Evolutionary conservation across 148 eudicot genomes (phyloP).

Genomic region (Agrostemma githago): DNA sequence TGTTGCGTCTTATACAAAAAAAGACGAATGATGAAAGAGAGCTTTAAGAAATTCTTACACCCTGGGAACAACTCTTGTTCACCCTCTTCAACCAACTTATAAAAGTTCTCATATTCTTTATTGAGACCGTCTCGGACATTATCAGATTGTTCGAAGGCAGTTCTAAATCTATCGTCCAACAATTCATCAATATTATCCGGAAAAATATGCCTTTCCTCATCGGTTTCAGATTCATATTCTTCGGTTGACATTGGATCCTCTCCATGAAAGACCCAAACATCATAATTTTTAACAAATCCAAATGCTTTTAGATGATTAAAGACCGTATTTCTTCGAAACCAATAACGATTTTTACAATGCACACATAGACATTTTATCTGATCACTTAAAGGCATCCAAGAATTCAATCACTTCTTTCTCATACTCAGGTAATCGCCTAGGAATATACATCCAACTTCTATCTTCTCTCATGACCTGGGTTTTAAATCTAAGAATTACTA

Average conservation of each 20-base stretch:
- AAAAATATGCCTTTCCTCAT: neutral
- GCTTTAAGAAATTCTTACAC: neutral
- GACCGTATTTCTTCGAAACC: neutral
- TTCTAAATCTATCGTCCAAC: neutral
- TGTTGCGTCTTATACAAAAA: neutral
- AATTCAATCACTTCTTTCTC: too few species aligned
- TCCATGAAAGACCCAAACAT: neutral
- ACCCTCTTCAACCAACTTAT: neutral
- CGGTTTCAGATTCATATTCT: neutral
- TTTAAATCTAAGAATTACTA: too few species aligned
- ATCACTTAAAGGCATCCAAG: neutral
- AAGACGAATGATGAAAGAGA: neutral
- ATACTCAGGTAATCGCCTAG: too few species aligned
- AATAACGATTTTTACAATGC: neutral
- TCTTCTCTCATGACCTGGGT: too few species aligned
- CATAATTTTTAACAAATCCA: neutral
- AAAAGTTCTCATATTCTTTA: neutral
- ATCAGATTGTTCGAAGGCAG: neutral
- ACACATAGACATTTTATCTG: neutral
- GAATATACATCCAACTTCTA: too few species aligned
- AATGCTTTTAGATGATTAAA: neutral
- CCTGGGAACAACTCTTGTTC: slow-evolving; percentile 3
- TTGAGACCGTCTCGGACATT: neutral
- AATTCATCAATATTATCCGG: neutral
- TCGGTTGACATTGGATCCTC: neutral